phyloP scores from a whole-genome alignment of 1,284 basidiomycete genomes.

The Phaffia rhodozyma region DNA sequence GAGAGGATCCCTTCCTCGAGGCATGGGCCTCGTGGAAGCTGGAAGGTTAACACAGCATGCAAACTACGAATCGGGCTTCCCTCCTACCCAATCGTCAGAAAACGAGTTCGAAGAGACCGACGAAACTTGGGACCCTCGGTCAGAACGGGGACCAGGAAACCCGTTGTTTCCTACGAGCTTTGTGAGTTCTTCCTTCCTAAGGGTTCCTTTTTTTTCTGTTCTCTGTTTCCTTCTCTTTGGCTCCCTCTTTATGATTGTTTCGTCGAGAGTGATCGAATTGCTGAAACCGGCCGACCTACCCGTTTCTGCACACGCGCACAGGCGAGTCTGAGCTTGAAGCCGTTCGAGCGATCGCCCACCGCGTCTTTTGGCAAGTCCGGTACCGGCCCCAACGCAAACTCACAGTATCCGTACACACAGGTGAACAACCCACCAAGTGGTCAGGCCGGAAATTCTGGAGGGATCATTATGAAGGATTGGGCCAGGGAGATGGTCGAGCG shows the following conservation, averaged over 20 bases:
- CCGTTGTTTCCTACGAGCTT: neutral
- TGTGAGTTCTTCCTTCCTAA: neutral
- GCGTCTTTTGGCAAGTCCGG: neutral
- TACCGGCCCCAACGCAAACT: too few species aligned
- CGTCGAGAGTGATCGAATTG: neutral
- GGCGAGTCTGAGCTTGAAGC: neutral
- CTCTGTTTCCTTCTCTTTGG: neutral
- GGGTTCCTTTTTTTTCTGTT: neutral
- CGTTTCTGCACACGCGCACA: neutral
- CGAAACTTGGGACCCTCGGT: neutral
- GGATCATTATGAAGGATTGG: neutral
- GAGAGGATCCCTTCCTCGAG: too few species aligned
- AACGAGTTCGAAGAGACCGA: constrained; percentile 7
- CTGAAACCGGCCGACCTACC: too few species aligned
- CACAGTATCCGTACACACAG: too few species aligned
- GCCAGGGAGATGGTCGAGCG: neutral
- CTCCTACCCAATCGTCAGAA: neutral
- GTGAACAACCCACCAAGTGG: too few species aligned
- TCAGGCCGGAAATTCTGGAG: too few species aligned
- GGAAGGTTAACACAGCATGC: too few species aligned
- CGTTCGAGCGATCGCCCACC: neutral
- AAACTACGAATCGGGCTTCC: neutral
- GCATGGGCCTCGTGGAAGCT: too few species aligned
- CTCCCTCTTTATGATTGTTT: neutral
- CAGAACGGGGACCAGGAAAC: constrained; percentile 11